phyloP scores from a whole-genome alignment of 1,284 basidiomycete species.

The Pyrrhoderma lamaoense region DNA sequence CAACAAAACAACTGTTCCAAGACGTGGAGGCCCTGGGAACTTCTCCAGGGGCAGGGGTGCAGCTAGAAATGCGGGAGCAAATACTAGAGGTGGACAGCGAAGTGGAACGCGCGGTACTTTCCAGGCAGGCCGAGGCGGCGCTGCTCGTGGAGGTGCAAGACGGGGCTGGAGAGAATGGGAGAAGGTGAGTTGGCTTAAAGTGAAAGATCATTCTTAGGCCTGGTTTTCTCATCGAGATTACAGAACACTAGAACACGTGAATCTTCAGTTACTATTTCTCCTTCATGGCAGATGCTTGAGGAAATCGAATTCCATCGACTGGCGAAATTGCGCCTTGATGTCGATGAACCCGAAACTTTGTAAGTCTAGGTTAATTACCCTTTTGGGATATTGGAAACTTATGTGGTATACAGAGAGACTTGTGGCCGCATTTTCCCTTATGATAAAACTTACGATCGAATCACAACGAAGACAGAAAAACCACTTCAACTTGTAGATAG shows the following conservation, averaged over 20 bases:
- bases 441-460: conserved; percentile 93
- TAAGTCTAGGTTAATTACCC: conserved; percentile 33
- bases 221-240: background rate
- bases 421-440: conserved; percentile 92
- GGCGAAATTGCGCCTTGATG: conserved; percentile 85
- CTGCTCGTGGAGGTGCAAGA: conserved; percentile 58
- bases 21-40: conserved; percentile 45
- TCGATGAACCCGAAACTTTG: conserved; percentile 86
- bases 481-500: conserved; percentile 90
- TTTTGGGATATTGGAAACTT: background rate
- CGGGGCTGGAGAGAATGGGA: conserved; percentile 94
- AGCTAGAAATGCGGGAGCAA: conserved; percentile 38
- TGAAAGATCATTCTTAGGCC: conserved; percentile 9
- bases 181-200: conserved; percentile 47
- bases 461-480: conserved; percentile 89
- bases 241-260: conserved; percentile 84
- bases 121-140: conserved; percentile 30
- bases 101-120: conserved; percentile 45
- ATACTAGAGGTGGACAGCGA: conserved; percentile 35
- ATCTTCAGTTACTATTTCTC: conserved; percentile 88
- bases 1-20: conserved; percentile 62
- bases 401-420: conserved; percentile 48
- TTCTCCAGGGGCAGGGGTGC: conserved; percentile 54
- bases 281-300: conserved; percentile 91
- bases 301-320: conserved; percentile 97